phyloP scores from a whole-genome alignment of 1,139 yeast species.

The Protomyces inundatus region DNA sequence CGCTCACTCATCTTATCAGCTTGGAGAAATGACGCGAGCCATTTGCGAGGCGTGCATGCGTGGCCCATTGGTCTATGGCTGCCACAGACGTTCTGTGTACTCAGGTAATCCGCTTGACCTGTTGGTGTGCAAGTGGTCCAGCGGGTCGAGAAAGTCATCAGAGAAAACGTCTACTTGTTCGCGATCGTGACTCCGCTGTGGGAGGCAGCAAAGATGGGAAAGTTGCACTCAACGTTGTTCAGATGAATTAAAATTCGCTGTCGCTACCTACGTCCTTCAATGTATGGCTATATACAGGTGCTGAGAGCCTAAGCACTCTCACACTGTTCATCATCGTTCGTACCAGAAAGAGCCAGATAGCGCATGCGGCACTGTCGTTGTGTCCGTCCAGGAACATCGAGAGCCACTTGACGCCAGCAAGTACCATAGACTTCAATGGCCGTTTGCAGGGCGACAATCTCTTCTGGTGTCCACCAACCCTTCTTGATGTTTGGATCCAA shows the following conservation, averaged over 20 bases:
- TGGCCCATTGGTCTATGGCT: no score
- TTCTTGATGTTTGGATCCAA: constrained; percentile 75
- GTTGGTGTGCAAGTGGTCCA: no score
- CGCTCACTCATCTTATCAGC: no score
- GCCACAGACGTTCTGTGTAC: no score
- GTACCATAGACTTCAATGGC: constrained; percentile 72
- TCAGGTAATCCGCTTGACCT: no score
- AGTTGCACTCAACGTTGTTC: background rate
- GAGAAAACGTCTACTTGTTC: no score
- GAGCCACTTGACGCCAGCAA: constrained; percentile 52
- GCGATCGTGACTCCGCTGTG: no score
- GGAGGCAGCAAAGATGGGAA: no score
- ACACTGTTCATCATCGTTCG: background rate
- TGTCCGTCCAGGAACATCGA: constrained; percentile 1
- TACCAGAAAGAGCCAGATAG: background rate
- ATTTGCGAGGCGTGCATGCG: no score
- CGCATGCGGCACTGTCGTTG: constrained; percentile 13
- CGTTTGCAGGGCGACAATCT: constrained; percentile 62
- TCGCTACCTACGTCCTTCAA: no score
- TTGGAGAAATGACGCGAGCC: no score
- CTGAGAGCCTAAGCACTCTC: background rate
- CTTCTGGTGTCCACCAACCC: constrained; percentile 75
- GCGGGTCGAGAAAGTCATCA: no score
- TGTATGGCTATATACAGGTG: background rate
- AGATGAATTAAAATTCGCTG: background rate